Conservation (phyloP, 306 rosid species). For the Arachis stenosperma region DNA sequence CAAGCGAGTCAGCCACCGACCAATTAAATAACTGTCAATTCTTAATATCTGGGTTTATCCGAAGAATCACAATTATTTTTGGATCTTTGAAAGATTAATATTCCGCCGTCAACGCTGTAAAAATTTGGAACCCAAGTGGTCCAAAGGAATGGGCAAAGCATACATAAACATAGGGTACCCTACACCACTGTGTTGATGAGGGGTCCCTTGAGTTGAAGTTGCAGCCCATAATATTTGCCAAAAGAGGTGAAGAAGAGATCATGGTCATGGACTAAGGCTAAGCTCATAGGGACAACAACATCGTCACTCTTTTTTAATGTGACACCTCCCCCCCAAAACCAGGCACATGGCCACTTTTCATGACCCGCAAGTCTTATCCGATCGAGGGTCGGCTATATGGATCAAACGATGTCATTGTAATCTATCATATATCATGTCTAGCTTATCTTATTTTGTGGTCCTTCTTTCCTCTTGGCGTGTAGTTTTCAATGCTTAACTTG, state of each 20-base stretch:
- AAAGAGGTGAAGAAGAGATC: neutral
- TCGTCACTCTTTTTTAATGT: neutral
- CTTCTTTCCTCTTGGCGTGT: neutral
- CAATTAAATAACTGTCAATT: neutral
- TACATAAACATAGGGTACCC: neutral
- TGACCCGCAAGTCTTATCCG: too few species aligned
- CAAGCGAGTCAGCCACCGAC: slow-evolving; percentile 35
- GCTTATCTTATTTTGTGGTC: neutral
- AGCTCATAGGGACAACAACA: neutral
- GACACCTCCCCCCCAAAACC: neutral
- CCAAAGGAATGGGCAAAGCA: slow-evolving; percentile 10
- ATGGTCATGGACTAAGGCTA: neutral
- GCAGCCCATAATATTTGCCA: slow-evolving; percentile 7
- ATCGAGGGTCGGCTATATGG: too few species aligned
- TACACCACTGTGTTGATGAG: neutral
- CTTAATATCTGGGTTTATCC: too few species aligned
- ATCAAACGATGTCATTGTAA: too few species aligned
- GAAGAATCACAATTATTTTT: too few species aligned
- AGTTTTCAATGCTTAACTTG: too few species aligned
- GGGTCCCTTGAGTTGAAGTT: neutral
- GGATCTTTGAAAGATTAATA: too few species aligned
- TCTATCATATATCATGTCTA: too few species aligned
- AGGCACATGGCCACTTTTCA: too few species aligned
- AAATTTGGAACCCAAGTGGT: neutral
- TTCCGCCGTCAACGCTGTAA: neutral